phyloP scores from a whole-genome alignment of 2,329 filamentous ascomycete species.

The Onygena corvina region DNA sequence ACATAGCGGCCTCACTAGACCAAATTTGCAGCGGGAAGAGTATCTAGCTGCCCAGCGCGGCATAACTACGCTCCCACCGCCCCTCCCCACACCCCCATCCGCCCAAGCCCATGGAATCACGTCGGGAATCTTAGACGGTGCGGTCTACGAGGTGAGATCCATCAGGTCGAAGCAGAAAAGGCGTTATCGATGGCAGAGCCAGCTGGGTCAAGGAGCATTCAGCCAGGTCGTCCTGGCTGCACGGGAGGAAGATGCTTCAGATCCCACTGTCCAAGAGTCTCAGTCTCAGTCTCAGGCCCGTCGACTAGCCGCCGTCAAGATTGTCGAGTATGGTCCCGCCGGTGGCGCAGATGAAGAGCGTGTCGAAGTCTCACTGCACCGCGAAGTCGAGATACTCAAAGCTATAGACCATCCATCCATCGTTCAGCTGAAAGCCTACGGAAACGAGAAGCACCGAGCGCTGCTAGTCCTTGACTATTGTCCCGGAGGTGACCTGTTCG shows the following conservation, averaged over 20 bases:
- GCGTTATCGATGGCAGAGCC: constrained; percentile 65
- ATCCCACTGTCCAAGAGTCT: constrained; percentile 25
- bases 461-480: constrained; percentile 84
- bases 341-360: constrained; percentile 88
- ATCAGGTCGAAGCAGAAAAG: constrained; percentile 57
- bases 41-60: constrained; percentile 70
- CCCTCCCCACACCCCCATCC: constrained; percentile 68
- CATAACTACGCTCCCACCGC: constrained; percentile 46
- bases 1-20: constrained; percentile 28
- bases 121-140: constrained; percentile 17
- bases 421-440: constrained; percentile 85
- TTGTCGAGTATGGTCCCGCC: constrained; percentile 87
- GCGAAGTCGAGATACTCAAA: constrained; percentile 89
- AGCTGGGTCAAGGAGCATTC: constrained; percentile 86
- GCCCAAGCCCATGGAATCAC: constrained; percentile 47
- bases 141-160: constrained; percentile 56
- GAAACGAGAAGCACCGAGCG: constrained; percentile 65
- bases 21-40: constrained; percentile 57
- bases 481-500: constrained; percentile 87
- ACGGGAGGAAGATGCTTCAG: constrained; percentile 51
- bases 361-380: constrained; percentile 83
- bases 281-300: constrained; percentile 18
- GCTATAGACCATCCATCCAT: constrained; percentile 78
- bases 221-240: constrained; percentile 88
- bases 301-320: constrained; percentile 84